A percentile compares a stretch with the other conserved stretches of the same genome.
Evolutionary conservation across 164 flowering plant genomes (phyloP).

Genomic region (Vitis cinerea): DNA sequence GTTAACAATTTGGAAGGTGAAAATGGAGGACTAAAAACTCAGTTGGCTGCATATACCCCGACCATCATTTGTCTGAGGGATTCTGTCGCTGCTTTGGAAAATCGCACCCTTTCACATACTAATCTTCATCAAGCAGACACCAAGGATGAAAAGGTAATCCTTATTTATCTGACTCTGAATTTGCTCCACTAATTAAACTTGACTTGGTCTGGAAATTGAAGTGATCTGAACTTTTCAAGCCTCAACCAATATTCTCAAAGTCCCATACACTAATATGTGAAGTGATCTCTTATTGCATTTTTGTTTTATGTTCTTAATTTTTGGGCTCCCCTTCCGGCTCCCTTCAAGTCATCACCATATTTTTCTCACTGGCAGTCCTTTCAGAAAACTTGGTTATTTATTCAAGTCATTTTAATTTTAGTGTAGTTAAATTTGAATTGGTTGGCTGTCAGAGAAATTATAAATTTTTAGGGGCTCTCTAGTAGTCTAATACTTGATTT

Average conservation of each 20-base stretch:
- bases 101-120: slow-evolving; percentile 15
- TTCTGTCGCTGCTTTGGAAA: slow-evolving; percentile 43
- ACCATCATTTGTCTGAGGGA: slow-evolving; percentile 36
- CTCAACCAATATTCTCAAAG: background rate
- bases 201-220: background rate
- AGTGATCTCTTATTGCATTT: no score
- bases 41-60: slow-evolving; percentile 35
- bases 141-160: slow-evolving; percentile 40
- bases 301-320: no score
- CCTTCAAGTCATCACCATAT: background rate
- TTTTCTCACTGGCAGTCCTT: background rate
- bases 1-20: slow-evolving; percentile 29
- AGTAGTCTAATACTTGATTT: background rate
- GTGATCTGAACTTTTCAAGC: background rate
- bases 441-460: background rate
- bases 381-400: background rate
- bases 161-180: background rate
- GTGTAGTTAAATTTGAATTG: background rate
- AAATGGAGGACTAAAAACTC: slow-evolving; percentile 41
- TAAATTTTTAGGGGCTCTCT: background rate
- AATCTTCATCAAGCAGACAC: slow-evolving; percentile 14
- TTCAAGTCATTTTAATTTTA: background rate
- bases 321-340: no score
- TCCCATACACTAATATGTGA: background rate
- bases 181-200: background rate